These are phyloP conservation scores for Ramularia endophylla DNA, from an alignment of 2,329 filamentous ascomycete genomes.

Conservation along the genomic window DNA sequence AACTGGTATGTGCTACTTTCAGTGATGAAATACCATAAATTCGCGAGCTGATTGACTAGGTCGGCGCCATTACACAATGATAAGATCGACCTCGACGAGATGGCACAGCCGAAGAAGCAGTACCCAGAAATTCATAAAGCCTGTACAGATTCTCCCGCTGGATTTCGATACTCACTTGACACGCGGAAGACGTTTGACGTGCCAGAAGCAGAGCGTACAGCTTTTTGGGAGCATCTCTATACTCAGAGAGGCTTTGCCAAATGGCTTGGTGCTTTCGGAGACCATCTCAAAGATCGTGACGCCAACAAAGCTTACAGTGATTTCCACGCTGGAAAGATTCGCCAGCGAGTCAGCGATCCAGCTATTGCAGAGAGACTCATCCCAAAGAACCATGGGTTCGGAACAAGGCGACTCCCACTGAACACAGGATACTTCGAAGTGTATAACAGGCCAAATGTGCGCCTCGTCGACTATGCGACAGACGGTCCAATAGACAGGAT, in stretches of 20 bases:
- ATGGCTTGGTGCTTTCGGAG: conserved; percentile 40
- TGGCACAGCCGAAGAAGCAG: conserved; percentile 21
- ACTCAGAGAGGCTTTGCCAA: conserved; percentile 30
- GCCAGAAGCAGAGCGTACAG: conserved; percentile 35
- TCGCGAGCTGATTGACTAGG: neutral
- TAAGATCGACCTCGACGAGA: conserved; percentile 18
- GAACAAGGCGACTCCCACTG: conserved; percentile 28
- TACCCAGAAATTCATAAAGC: conserved; percentile 27
- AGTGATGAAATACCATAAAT: neutral
- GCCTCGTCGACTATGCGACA: conserved; percentile 42
- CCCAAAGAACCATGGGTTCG: conserved; percentile 42
- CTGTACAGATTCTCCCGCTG: conserved; percentile 32
- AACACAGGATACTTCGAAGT: conserved; percentile 48
- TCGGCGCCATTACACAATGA: conserved; percentile 25
- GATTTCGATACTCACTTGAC: conserved; percentile 30
- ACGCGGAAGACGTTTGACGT: conserved; percentile 43
- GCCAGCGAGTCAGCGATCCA: conserved; percentile 38
- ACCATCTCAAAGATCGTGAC: conserved; percentile 30
- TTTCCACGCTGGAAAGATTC: conserved; percentile 41
- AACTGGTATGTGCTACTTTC: conserved; percentile 36
- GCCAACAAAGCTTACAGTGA: conserved; percentile 39
- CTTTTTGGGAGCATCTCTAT: conserved; percentile 38
- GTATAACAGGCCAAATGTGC: conserved; percentile 42
- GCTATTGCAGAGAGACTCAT: conserved; percentile 46
- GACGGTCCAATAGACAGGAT: conserved; percentile 39